These are phyloP conservation scores for Trametes coccinea DNA, from an alignment of 768 basidiomycete species.

Conservation along the genomic window DNA sequence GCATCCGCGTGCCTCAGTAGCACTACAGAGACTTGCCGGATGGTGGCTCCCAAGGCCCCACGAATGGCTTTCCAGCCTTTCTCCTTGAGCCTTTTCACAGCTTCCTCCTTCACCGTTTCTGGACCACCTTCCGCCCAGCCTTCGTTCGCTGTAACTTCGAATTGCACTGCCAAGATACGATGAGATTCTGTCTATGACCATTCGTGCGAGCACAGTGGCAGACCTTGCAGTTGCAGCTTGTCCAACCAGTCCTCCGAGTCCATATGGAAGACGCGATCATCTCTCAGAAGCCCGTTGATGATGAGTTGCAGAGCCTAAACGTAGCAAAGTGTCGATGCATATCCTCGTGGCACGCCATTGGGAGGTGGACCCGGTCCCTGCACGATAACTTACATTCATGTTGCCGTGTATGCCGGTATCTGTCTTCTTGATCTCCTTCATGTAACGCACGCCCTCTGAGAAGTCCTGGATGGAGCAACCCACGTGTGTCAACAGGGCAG, in stretches of 20 bases:
- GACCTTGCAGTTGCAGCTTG: constrained; percentile 42
- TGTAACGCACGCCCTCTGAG: constrained; percentile 12
- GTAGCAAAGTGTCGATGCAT: background rate
- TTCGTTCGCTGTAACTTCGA: constrained; percentile 30
- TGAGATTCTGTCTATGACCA: background rate
- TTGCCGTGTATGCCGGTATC: constrained; percentile 8
- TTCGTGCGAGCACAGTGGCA: background rate
- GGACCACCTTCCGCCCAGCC: constrained; percentile 40
- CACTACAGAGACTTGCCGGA: constrained; percentile 7
- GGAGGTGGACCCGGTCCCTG: background rate
- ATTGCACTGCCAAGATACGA: constrained; percentile 28
- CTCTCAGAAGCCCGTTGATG: constrained; percentile 41
- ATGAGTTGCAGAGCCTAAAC: constrained; percentile 35
- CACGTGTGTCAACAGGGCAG: background rate
- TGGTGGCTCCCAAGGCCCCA: constrained; percentile 15
- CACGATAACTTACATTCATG: constrained; percentile 6
- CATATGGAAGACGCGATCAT: constrained; percentile 42
- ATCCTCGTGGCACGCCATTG: background rate
- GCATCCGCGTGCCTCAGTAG: background rate
- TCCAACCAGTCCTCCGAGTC: constrained; percentile 35
- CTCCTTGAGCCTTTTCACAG: constrained; percentile 27
- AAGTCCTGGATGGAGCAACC: constrained; percentile 20
- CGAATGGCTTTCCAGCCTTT: constrained; percentile 33
- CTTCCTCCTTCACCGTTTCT: constrained; percentile 36
- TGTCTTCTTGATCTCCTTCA: constrained; percentile 22